A percentile compares a stretch with the other conserved stretches of the same genome.
phyloP scores from a whole-genome alignment of 352 stramenopile species.

The Pythium pyrilobum region DNA sequence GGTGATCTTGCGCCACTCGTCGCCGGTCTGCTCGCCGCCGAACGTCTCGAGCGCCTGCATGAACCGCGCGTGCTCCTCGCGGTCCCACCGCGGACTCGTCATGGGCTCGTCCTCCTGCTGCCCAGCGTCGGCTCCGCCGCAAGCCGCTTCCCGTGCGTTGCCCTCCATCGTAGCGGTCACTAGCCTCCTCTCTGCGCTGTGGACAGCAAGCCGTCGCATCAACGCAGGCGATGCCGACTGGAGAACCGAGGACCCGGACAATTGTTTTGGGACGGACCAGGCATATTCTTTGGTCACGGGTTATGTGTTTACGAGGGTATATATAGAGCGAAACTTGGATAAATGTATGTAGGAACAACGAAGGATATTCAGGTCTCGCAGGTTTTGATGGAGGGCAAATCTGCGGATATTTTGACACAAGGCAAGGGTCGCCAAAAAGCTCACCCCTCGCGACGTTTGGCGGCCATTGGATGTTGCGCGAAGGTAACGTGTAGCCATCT shows the following conservation, averaged over 20 bases:
- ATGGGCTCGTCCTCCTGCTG: conserved; percentile 11
- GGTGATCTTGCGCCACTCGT: conserved; percentile 71
- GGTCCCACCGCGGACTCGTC: conserved; percentile 32
- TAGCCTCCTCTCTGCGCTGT: too few relatives aligned
- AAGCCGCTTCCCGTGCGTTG: too few relatives aligned
- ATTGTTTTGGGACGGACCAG: too few relatives aligned
- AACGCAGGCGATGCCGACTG: background rate
- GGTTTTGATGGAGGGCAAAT: background rate
- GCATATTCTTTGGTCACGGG: too few relatives aligned
- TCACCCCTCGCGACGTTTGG: conserved; percentile 20
- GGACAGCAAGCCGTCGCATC: too few relatives aligned
- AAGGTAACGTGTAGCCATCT: conserved; percentile 26
- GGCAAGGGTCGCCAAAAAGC: conserved; percentile 5
- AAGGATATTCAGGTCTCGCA: too few relatives aligned
- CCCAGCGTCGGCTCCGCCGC: too few relatives aligned
- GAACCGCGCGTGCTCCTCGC: conserved; percentile 73
- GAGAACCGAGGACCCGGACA: too few relatives aligned
- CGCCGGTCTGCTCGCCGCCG: conserved; percentile 36
- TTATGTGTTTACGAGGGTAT: background rate
- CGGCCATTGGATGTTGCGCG: conserved; percentile 8
- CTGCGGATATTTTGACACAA: background rate
- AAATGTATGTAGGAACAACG: too few relatives aligned
- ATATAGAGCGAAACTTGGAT: background rate
- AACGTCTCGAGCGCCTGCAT: conserved; percentile 77
- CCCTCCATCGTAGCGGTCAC: too few relatives aligned